A percentile compares a stretch with the other conserved stretches of the same genome.
phyloP scores from a whole-genome alignment of 108 stramenopile species.

The Stephanodiscus triporus region DNA sequence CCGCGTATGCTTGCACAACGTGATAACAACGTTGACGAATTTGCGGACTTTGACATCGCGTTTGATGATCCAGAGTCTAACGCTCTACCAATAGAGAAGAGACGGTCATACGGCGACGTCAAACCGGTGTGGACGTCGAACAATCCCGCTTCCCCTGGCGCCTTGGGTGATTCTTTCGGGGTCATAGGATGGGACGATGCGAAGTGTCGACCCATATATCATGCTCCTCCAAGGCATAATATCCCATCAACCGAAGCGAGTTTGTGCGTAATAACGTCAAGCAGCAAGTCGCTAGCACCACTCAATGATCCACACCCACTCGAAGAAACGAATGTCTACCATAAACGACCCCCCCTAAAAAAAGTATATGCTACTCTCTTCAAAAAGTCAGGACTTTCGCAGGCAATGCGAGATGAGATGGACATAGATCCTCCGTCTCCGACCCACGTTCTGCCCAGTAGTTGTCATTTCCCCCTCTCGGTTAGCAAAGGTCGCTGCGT shows the following conservation, averaged over 20 bases:
- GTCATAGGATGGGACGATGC: conserved; percentile 31
- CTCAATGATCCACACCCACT: background rate
- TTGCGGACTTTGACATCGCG: background rate
- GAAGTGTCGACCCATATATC: conserved; percentile 29
- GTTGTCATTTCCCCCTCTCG: background rate
- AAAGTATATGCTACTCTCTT: conserved; percentile 25
- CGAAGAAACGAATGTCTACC: background rate
- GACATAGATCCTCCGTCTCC: conserved; percentile 17
- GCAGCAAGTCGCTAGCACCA: background rate
- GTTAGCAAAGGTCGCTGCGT: background rate
- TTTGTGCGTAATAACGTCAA: background rate
- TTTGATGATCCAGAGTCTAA: background rate
- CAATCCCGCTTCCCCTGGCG: background rate
- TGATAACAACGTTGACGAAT: background rate
- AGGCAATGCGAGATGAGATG: conserved; percentile 19
- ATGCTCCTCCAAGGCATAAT: conserved; percentile 3
- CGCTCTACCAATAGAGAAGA: conserved; percentile 6
- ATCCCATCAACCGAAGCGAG: background rate
- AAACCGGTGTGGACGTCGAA: conserved; percentile 35
- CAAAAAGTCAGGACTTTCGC: conserved; percentile 17
- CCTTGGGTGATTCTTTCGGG: background rate
- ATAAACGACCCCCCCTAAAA: conserved; percentile 20
- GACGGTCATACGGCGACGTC: conserved; percentile 30
- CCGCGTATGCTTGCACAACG: background rate
- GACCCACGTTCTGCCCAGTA: background rate